phyloP scores from a whole-genome alignment of 257 asterid species.

The Ballota nigra region DNA sequence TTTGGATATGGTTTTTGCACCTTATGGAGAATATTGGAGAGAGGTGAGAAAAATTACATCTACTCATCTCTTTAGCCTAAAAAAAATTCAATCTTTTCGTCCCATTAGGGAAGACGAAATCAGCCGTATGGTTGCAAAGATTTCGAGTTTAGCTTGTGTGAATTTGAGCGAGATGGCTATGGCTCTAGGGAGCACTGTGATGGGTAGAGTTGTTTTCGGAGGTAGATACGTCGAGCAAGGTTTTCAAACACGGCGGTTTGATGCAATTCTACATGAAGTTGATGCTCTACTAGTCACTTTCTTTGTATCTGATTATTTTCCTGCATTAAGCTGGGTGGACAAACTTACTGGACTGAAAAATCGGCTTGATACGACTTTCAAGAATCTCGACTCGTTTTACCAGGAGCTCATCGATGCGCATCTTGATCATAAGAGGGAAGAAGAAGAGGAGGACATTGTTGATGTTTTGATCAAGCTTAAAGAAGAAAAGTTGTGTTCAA shows the following conservation, averaged over 20 bases:
- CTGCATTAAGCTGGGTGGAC: conserved; percentile 21
- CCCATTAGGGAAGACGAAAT: conserved; percentile 22
- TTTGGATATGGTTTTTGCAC: too few relatives aligned
- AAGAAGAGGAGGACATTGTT: conserved; percentile 3
- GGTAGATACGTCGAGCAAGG: too few relatives aligned
- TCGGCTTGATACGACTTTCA: not conserved
- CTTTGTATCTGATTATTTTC: conserved; percentile 26
- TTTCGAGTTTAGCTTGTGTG: not conserved
- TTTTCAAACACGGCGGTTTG: conserved; percentile 6
- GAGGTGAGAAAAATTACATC: too few relatives aligned
- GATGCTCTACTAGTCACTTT: not conserved
- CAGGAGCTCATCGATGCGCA: conserved; percentile 21
- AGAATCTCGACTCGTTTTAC: conserved; percentile 19
- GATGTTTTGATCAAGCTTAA: conserved; percentile 12
- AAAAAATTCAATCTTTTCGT: conserved; percentile 10
- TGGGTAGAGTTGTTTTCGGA: not conserved
- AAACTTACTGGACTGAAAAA: not conserved
- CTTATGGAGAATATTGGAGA: too few relatives aligned
- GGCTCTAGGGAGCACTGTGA: not conserved
- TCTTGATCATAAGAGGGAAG: not conserved
- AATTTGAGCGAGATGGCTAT: not conserved
- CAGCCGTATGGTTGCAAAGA: not conserved
- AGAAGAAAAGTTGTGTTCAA: not conserved
- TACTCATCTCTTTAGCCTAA: not conserved
- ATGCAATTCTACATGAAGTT: conserved; percentile 14